Evolutionary conservation across 495 filamentous ascomycete species (phyloP).

Genomic region (Tuber magnatum): DNA sequence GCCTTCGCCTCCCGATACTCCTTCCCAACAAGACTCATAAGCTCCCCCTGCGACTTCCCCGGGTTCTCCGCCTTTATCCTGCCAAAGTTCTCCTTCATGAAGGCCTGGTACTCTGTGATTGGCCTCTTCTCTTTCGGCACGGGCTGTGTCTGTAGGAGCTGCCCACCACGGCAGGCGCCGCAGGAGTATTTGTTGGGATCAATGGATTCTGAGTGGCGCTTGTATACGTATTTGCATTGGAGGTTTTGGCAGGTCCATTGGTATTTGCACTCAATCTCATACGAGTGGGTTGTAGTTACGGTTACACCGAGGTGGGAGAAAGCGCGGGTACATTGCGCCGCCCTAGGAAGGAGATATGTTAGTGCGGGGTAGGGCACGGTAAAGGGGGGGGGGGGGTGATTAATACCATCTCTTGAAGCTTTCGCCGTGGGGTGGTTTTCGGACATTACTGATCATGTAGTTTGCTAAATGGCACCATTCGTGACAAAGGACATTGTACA

Average conservation of each 20-base stretch:
- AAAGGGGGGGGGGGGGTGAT: background rate
- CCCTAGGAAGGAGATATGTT: conserved; percentile 41
- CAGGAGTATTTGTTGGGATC: conserved; percentile 60
- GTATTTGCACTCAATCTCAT: conserved; percentile 84
- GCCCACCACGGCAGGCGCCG: conserved; percentile 56
- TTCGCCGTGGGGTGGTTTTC: conserved; percentile 66
- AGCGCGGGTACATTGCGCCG: conserved; percentile 45
- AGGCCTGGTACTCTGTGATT: conserved; percentile 56
- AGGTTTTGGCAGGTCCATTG: conserved; percentile 62
- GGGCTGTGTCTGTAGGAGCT: conserved; percentile 71
- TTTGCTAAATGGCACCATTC: conserved; percentile 92
- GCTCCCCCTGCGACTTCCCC: conserved; percentile 52
- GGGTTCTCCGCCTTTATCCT: conserved; percentile 51
- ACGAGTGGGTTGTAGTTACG: conserved; percentile 80
- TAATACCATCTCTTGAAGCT: conserved; percentile 71
- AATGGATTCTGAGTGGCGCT: conserved; percentile 77
- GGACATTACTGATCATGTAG: conserved; percentile 67
- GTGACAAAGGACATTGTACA: conserved; percentile 82
- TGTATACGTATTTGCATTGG: conserved; percentile 59
- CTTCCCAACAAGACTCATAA: conserved; percentile 55
- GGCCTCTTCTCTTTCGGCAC: conserved; percentile 51
- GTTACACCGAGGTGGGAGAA: conserved; percentile 53
- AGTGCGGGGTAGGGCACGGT: conserved; percentile 37
- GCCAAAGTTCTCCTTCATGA: conserved; percentile 59
- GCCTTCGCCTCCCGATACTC: conserved; percentile 47